Base-by-base conservation (phyloP, 1,284 basidiomycete genomes). In the Trametes pubescens region DNA sequence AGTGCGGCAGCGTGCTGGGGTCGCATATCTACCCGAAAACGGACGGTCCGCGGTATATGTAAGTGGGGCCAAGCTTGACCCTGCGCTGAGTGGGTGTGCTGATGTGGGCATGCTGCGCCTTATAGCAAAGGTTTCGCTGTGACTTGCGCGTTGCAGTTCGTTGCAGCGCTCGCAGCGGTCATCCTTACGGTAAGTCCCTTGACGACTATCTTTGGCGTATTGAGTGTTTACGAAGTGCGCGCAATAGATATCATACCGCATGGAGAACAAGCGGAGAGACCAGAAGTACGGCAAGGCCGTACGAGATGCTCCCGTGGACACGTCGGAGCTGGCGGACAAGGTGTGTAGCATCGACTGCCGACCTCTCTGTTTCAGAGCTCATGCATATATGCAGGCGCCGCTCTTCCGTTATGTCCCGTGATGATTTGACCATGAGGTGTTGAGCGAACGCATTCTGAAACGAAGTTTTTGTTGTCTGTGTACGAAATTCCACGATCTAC, bases 1-100 rank as follows among this genome's bases (percentile, higher is more conserved):
- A 92, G 72, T 85, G 82, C 60, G 91, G 91, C 14, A 90, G 86
- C 66, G 80, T 92, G 38, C 78, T 92, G 22, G 90, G 90, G 32
- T 88, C 90, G 0, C 89, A 93, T 67, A 72, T 92, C 13, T 92
- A 86, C 73, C 91, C 90, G 0, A 75, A 82, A 34, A 82, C 81
- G 0, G 86, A 92, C 53, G 85, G 85, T 0, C 90, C 91, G 0
- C 74, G 76, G 48, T 93, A 92, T 67, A 82, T 80, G 88, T 90
- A 32, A 61, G 73, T 71, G 29, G n/a, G 37, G 68, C 79, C 14
- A 40, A 51, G 13, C 24, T 22, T 51, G 37, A 14, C 11, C 11
- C 14, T 38, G 10, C 10, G 14, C 2, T 16, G 14, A 38, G 37
- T 16, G 37, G 6, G 13, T 38, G 10, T 16, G 40, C 40, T 34